phyloP scores from a whole-genome alignment of 176 grass and related monocot genomes.

The Poa annua region DNA sequence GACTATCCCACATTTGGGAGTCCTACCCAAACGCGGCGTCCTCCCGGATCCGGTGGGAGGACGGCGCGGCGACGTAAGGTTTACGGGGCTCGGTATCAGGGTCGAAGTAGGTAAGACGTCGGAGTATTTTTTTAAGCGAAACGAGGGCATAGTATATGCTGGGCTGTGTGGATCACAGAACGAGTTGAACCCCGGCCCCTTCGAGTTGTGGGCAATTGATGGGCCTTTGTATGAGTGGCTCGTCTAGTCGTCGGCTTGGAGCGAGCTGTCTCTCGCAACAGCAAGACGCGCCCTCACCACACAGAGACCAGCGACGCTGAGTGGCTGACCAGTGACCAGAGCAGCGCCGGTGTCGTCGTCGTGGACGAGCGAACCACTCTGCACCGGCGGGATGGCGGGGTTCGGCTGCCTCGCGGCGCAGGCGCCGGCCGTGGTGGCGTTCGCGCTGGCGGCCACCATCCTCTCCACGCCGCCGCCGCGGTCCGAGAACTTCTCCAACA shows the following conservation, averaged over 20 bases:
- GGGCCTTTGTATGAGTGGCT: not conserved
- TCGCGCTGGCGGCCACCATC: conserved; percentile 53
- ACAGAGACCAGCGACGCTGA: conserved; percentile 17
- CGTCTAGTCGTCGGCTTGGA: not conserved
- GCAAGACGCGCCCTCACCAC: conserved; percentile 17
- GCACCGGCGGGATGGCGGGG: too few relatives aligned
- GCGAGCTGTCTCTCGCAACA: not conserved
- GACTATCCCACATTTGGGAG: too few relatives aligned
- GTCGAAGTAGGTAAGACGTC: too few relatives aligned
- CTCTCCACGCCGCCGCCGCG: conserved; percentile 46
- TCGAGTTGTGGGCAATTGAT: not conserved
- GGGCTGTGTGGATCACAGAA: too few relatives aligned
- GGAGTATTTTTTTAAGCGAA: too few relatives aligned
- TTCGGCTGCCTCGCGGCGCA: not conserved
- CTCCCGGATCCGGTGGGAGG: too few relatives aligned
- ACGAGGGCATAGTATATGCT: too few relatives aligned
- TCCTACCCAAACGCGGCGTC: too few relatives aligned
- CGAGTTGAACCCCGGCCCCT: not conserved
- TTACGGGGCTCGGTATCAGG: too few relatives aligned
- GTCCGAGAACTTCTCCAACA: conserved; percentile 48
- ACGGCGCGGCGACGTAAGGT: too few relatives aligned
- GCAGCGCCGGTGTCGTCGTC: too few relatives aligned
- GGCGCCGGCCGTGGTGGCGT: conserved; percentile 33
- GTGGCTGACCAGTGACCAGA: conserved; percentile 2
- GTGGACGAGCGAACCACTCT: too few relatives aligned